Evolutionary conservation across 805 yeast species (phyloP), one percentile per base, ranked within the genome.

Genomic region (Kuraishia floccosa): DNA sequence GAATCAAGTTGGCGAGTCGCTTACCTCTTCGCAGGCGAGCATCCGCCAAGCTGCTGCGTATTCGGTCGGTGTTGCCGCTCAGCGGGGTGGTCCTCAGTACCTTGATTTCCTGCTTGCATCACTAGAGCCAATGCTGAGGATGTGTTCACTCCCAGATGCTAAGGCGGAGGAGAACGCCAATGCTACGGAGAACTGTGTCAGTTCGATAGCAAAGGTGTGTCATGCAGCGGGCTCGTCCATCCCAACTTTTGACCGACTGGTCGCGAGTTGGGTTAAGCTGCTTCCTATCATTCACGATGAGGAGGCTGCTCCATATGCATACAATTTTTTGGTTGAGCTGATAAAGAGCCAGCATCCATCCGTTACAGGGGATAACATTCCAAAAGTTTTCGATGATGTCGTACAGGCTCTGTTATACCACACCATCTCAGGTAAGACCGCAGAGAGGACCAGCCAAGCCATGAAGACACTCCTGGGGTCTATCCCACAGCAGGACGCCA

Each of bases 11-110:
- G 76, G 76, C n/a, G 78, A 74, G 33, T 67, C 80, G 2, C 57
- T 87, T 30, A 65, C 76, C 2, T 68, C 78, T 9, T 60, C 82
- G 6, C 74, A 74, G 30, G 73, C 94, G 3, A 63, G 75, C 4
- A 65, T 87, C 23, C 78, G 96, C 43, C 96, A 91, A 59, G 83
- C 84, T 9, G 87, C 95, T 3, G 73, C 91, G 1, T 79, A 76
- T 44, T 72, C 82, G 23, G 72, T 87, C 34, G 97, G 98, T 18
- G 76, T 72, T 15, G 79, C 91, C 37, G 95, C 94, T 2, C 86
- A 81, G 50, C 63, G 65, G 41, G 94, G 95, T 6, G 85, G 89
- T 10, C 50, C 56, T 3, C 49, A 60, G 2, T 83, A 76, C 49
- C 64, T 65, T 15, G 76, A 77, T 21, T 68, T 79, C 33, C 71